Evolutionary conservation across 2,329 filamentous ascomycete species (phyloP).

Genomic region (Aspergillus proliferans): DNA sequence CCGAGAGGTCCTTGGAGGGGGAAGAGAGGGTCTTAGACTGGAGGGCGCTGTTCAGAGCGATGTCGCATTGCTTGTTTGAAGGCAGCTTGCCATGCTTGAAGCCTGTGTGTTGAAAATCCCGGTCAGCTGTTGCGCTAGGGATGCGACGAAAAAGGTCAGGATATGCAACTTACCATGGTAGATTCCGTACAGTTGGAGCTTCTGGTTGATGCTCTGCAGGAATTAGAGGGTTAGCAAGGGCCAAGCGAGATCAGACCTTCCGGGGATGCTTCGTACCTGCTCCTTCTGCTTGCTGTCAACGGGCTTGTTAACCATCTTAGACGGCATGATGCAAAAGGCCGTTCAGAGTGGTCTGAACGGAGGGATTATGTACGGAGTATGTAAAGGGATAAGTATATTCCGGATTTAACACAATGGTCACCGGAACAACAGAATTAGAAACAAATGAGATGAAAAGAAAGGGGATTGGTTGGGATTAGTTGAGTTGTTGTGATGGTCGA

Average conservation of each 20-base stretch:
- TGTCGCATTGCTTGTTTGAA: slow-evolving; percentile 94
- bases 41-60: slow-evolving; percentile 84
- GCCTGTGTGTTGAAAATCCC: slow-evolving; percentile 42
- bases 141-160: background rate
- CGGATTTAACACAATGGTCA: too few relatives aligned
- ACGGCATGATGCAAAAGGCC: slow-evolving; percentile 22
- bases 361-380: background rate
- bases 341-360: slow-evolving; percentile 6
- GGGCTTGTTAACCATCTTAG: slow-evolving; percentile 60
- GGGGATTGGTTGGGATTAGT: background rate
- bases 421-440: too few relatives aligned
- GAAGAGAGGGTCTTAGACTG: slow-evolving; percentile 61
- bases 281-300: slow-evolving; percentile 71
- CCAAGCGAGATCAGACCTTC: background rate
- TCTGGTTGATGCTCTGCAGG: slow-evolving; percentile 69
- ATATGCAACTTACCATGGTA: slow-evolving; percentile 47
- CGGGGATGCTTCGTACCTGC: slow-evolving; percentile 40
- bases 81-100: slow-evolving; percentile 87
- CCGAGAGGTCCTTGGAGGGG: slow-evolving; percentile 70
- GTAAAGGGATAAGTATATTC: too few relatives aligned
- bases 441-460: too few relatives aligned
- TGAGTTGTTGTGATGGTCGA: background rate
- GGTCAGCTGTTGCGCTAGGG: slow-evolving; percentile 7
- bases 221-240: slow-evolving; percentile 7
- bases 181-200: slow-evolving; percentile 93